Evolutionary conservation across 495 filamentous ascomycete genomes (phyloP).

Genomic region (Ramalina peruviana): DNA sequence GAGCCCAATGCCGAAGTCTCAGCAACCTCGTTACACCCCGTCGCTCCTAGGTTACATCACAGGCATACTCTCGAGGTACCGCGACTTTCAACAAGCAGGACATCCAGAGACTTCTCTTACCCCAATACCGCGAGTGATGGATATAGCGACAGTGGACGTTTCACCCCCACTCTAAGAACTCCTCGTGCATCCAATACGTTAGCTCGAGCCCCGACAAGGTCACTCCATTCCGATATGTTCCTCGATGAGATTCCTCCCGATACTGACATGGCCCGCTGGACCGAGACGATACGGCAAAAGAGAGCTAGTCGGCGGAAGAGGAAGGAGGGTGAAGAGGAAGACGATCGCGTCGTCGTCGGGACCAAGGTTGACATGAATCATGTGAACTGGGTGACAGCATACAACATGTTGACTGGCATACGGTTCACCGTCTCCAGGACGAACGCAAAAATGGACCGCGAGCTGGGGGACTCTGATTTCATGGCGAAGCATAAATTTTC

Average conservation of each 20-base stretch:
- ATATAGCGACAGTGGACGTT: constrained; percentile 57
- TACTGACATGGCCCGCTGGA: constrained; percentile 82
- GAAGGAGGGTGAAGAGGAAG: constrained; percentile 85
- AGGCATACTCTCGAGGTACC: constrained; percentile 85
- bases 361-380: constrained; percentile 97
- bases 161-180: constrained; percentile 60
- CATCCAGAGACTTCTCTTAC: constrained; percentile 36
- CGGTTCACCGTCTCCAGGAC: constrained; percentile 92
- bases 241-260: constrained; percentile 75
- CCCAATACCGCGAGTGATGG: constrained; percentile 46
- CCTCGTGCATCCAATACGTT: constrained; percentile 73
- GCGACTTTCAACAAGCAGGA: constrained; percentile 38
- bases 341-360: constrained; percentile 78
- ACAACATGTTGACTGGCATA: constrained; percentile 99
- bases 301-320: constrained; percentile 66
- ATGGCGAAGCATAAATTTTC: constrained; percentile 89
- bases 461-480: constrained; percentile 82
- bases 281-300: constrained; percentile 82
- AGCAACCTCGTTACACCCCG: constrained; percentile 31
- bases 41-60: constrained; percentile 46
- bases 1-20: constrained; percentile 28
- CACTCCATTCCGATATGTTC: constrained; percentile 67
- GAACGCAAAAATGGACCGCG: constrained; percentile 89
- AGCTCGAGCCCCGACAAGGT: constrained; percentile 66
- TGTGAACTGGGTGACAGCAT: constrained; percentile 94